Conservation (phyloP, 768 basidiomycete genomes). For the Gautieria morchelliformis region DNA sequence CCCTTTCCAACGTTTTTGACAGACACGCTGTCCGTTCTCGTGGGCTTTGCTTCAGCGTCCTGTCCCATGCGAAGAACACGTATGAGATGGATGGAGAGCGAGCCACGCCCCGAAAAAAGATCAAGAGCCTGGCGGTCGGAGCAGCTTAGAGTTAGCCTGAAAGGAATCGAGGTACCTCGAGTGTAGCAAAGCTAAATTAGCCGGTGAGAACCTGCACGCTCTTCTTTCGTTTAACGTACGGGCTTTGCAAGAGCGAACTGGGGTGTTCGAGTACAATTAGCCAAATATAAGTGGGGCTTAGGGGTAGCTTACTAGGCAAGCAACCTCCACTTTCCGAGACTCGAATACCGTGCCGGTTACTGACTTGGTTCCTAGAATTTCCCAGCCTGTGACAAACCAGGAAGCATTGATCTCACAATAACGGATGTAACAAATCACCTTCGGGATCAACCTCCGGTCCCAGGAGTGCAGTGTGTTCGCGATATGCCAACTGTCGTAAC, state of each 20-base stretch:
- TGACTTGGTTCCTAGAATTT: slow-evolving; percentile 1
- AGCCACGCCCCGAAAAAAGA: slow-evolving; percentile 31
- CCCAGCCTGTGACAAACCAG: slow-evolving; percentile 1
- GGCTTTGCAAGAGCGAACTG: too few species aligned
- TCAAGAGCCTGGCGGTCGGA: slow-evolving; percentile 41
- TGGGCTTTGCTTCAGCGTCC: slow-evolving; percentile 28
- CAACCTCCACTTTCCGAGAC: slow-evolving; percentile 19
- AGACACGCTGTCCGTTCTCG: slow-evolving; percentile 40
- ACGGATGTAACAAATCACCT: slow-evolving; percentile 19
- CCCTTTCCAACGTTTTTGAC: slow-evolving; percentile 27
- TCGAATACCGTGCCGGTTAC: slow-evolving; percentile 28
- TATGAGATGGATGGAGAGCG: slow-evolving; percentile 33
- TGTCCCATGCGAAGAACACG: slow-evolving; percentile 41
- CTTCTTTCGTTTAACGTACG: neutral
- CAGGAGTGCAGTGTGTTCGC: slow-evolving; percentile 22
- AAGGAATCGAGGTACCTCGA: slow-evolving; percentile 41
- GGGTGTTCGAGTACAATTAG: too few species aligned
- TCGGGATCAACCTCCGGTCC: slow-evolving; percentile 32
- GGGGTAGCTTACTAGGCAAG: slow-evolving; percentile 22
- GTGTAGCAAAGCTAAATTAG: slow-evolving; percentile 45
- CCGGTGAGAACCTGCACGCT: neutral
- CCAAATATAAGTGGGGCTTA: neutral
- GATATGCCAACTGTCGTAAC: too few species aligned
- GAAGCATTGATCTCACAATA: neutral
- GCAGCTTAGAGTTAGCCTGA: slow-evolving; percentile 37